These are phyloP conservation scores for Polygonum aviculare DNA, from an alignment of 148 eudicot genomes.

Conservation along the genomic window DNA sequence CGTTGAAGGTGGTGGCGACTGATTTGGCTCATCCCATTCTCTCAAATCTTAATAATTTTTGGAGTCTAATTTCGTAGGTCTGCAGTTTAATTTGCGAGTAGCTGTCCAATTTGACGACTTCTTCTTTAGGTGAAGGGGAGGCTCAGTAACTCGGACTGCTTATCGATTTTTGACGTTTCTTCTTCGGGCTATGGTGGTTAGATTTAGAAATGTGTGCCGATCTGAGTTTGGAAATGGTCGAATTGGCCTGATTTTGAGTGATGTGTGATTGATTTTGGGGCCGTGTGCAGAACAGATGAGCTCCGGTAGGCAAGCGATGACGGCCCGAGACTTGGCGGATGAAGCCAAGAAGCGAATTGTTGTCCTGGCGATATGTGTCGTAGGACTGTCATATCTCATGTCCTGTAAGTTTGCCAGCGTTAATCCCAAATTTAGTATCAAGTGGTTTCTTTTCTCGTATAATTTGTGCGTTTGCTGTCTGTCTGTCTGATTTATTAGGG, in stretches of 20 bases:
- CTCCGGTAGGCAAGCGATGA: conserved; percentile 39
- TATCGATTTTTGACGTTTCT: not conserved
- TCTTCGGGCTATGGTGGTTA: not conserved
- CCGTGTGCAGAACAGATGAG: conserved; percentile 27
- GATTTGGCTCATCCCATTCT: not conserved
- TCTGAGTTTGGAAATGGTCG: not conserved
- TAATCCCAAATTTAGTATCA: not conserved
- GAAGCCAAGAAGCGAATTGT: conserved; percentile 85
- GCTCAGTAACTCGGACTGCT: not conserved
- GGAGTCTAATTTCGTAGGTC: not conserved
- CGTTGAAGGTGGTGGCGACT: conserved; percentile 13
- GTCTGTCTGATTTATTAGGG: not conserved
- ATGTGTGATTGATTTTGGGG: conserved; percentile 7
- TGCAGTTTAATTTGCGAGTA: not conserved
- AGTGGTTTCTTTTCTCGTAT: not conserved
- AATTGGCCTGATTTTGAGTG: conserved; percentile 1
- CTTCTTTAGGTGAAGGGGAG: not conserved
- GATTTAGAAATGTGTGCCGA: not conserved
- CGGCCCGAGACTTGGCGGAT: conserved; percentile 57
- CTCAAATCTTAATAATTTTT: not conserved
- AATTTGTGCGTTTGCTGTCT: not conserved
- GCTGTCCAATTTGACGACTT: not conserved
- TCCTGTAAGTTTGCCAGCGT: conserved; percentile 46
- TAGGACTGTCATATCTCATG: conserved; percentile 84
- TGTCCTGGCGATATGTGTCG: conserved; percentile 49